Conservation (phyloP, 495 filamentous ascomycete genomes). For the Pseudoneurospora amorphoporcata region DNA sequence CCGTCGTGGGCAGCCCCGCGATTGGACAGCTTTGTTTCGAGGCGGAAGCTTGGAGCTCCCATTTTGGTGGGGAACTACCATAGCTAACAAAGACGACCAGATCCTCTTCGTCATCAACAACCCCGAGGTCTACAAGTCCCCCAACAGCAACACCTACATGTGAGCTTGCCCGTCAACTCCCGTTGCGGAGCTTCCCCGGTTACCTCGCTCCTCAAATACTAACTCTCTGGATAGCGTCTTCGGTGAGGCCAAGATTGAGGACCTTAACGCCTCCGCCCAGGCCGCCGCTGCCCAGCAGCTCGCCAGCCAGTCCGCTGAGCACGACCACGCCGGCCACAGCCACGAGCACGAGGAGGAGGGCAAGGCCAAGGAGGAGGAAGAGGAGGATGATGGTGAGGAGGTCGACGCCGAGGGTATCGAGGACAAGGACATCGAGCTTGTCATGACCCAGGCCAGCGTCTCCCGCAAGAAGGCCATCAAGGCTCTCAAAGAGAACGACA, state of each 20-base stretch:
- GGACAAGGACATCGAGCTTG: slow-evolving; percentile 97
- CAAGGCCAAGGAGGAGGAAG: slow-evolving; percentile 66
- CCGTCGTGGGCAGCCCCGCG: neutral
- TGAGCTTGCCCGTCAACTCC: slow-evolving; percentile 36
- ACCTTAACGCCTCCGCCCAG: slow-evolving; percentile 95
- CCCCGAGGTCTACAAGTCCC: slow-evolving; percentile 98
- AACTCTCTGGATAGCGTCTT: slow-evolving; percentile 62
- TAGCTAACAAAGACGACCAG: slow-evolving; percentile 38
- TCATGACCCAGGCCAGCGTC: slow-evolving; percentile 96
- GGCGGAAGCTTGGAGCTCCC: neutral
- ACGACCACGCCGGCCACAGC: slow-evolving; percentile 49
- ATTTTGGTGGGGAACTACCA: neutral
- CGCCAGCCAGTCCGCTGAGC: slow-evolving; percentile 62
- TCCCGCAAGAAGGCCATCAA: slow-evolving; percentile 97
- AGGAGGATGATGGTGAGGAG: slow-evolving; percentile 89
- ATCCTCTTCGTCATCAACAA: slow-evolving; percentile 99
- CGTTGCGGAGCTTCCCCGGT: neutral
- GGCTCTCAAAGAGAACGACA: slow-evolving; percentile 96
- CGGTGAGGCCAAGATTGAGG: slow-evolving; percentile 98
- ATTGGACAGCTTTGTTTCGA: neutral
- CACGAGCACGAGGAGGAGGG: slow-evolving; percentile 63
- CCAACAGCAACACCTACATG: slow-evolving; percentile 99
- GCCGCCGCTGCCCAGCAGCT: slow-evolving; percentile 87
- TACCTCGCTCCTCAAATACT: neutral
- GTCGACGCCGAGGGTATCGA: slow-evolving; percentile 89